Evolutionary conservation across 1,139 yeast genomes (phyloP), one percentile per base, ranked within the genome.

Genomic region (Geotrichum restrictum): DNA sequence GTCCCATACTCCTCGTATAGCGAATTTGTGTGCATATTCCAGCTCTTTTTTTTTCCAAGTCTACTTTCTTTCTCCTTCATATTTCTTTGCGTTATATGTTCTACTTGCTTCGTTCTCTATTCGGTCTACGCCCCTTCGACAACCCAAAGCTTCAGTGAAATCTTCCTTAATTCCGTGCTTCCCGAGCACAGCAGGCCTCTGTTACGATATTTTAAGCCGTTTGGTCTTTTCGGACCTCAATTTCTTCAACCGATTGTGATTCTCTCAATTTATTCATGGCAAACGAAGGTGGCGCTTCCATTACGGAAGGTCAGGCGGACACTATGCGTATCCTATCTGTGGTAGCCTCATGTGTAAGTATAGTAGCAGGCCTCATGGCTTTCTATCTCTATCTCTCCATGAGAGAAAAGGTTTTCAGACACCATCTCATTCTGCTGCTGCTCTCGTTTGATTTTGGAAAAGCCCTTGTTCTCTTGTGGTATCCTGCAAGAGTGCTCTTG

Each of bases 361-460:
- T 68, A 24, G 60, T 64, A 21, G 57, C 62, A 49, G 70, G 71
- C 1, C 59, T 68, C 37, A 53, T 57, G 3, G 69, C 69, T 7
- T 59, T 68, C 52, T 68, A 65, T 49, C 58, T 68, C 46, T 66
- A 64, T 50, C 51, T 58, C 33, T 60, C 64, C 53, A 66, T 68
- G 69, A 56, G 58, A 48, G 45, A 54, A 19, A 60, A 62, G 46
- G 65, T 62, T 18, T 68, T 68, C 51, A 61, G 71, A 4, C 71
- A 68, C 54, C 67, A 66, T 59, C 74, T 88, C 56, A 82, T 88
- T 61, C 71, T 81, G 51, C 79, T 85, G 55, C 72, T 88, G 50
- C 72, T 88, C 21, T 68, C 78, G 19, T 87, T 80, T 64, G 96
- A 89, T 69, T 78, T 86, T 55, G 68, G 87, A 49, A 88, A 89